phyloP scores from a whole-genome alignment of 2,329 filamentous ascomycete genomes.

The Aspergillus ustus region DNA sequence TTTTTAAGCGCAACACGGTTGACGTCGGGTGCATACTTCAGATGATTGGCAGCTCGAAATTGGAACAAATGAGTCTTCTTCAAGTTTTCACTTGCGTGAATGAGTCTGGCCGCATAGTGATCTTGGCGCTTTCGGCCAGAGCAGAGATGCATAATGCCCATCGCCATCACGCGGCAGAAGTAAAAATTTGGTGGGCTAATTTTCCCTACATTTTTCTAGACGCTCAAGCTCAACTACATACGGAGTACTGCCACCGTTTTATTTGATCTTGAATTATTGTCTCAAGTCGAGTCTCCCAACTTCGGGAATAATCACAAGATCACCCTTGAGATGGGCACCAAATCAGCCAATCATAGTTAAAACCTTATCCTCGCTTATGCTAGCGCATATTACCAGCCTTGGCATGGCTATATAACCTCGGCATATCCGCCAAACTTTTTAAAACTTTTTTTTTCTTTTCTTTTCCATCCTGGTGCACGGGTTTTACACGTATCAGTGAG shows the following conservation, averaged over 20 bases:
- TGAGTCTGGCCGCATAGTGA: too few species aligned
- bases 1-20: background rate
- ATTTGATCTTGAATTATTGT: too few species aligned
- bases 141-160: too few species aligned
- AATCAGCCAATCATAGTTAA: constrained; percentile 14
- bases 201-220: too few species aligned
- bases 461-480: constrained; percentile 57
- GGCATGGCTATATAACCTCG: constrained; percentile 29
- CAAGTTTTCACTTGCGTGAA: background rate
- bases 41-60: background rate
- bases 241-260: too few species aligned
- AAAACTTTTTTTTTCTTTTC: constrained; percentile 38
- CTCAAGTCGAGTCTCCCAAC: too few species aligned
- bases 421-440: constrained; percentile 20
- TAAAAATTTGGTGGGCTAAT: too few species aligned
- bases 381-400: constrained; percentile 30
- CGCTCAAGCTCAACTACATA: too few species aligned
- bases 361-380: constrained; percentile 30
- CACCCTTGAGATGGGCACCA: background rate
- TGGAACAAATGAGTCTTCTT: background rate
- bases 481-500: constrained; percentile 84
- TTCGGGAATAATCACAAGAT: too few species aligned
- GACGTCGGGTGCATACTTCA: background rate
- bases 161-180: too few species aligned
- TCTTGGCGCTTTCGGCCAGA: too few species aligned